phyloP scores from a whole-genome alignment of 2,329 filamentous ascomycete genomes.

The Colletotrichum liaoningense region DNA sequence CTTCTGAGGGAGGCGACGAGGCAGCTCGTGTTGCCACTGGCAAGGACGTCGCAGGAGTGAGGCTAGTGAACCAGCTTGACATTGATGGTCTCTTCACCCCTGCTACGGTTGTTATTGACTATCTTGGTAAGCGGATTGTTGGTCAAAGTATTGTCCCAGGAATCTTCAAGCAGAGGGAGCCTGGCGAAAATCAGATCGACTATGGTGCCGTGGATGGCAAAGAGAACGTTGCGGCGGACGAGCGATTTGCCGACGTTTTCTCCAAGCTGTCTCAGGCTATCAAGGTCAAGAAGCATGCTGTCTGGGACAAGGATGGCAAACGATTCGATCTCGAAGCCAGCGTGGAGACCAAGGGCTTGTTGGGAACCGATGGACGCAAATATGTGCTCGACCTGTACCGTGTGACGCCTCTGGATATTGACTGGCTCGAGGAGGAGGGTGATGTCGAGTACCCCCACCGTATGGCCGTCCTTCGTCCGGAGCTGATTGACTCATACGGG shows the following conservation, averaged over 20 bases:
- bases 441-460: slow-evolving; percentile 84
- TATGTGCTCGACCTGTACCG: slow-evolving; percentile 98
- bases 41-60: slow-evolving; percentile 95
- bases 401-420: slow-evolving; percentile 89
- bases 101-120: slow-evolving; percentile 96
- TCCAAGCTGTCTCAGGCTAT: slow-evolving; percentile 91
- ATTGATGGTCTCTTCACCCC: slow-evolving; percentile 95
- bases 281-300: slow-evolving; percentile 92
- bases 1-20: slow-evolving; percentile 95
- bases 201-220: slow-evolving; percentile 98
- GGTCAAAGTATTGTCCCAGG: slow-evolving; percentile 98
- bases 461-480: slow-evolving; percentile 93
- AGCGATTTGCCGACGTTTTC: slow-evolving; percentile 86
- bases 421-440: slow-evolving; percentile 83
- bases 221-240: slow-evolving; percentile 91
- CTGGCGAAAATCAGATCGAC: slow-evolving; percentile 98
- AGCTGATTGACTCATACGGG: slow-evolving; percentile 88
- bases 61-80: slow-evolving; percentile 95
- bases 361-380: slow-evolving; percentile 95
- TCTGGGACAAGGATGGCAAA: slow-evolving; percentile 97
- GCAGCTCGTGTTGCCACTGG: slow-evolving; percentile 95
- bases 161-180: slow-evolving; percentile 98
- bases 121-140: slow-evolving; percentile 95
- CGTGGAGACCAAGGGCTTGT: slow-evolving; percentile 97
- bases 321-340: slow-evolving; percentile 93